phyloP scores from a whole-genome alignment of 2,329 filamentous ascomycete species.

The Pseudopithomyces chartarum region DNA sequence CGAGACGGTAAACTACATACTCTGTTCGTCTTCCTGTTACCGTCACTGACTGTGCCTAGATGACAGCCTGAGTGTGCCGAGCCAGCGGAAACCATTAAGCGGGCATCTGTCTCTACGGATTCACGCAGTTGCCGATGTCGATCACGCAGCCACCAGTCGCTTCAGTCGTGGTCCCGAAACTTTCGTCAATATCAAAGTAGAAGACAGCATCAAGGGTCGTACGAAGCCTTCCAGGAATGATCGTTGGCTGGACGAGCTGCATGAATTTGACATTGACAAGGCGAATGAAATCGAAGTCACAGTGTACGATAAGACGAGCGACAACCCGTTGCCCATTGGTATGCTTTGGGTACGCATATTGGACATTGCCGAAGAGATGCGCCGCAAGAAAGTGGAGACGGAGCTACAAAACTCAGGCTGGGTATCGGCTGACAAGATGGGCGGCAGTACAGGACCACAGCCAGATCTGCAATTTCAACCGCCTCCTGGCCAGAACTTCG shows the following conservation, averaged over 20 bases:
- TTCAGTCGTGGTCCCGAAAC: slow-evolving; percentile 94
- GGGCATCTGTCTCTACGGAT: slow-evolving; percentile 87
- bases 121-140: slow-evolving; percentile 88
- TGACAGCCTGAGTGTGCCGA: slow-evolving; percentile 94
- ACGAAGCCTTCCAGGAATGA: slow-evolving; percentile 86
- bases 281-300: slow-evolving; percentile 98
- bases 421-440: slow-evolving; percentile 97
- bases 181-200: slow-evolving; percentile 94
- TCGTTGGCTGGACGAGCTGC: slow-evolving; percentile 88
- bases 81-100: slow-evolving; percentile 92
- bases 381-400: slow-evolving; percentile 93
- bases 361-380: slow-evolving; percentile 96
- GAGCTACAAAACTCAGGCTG: slow-evolving; percentile 94
- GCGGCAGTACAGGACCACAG: slow-evolving; percentile 59
- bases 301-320: slow-evolving; percentile 90
- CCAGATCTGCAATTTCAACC: slow-evolving; percentile 61
- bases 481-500: slow-evolving; percentile 50
- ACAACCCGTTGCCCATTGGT: slow-evolving; percentile 89
- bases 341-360: slow-evolving; percentile 97
- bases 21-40: slow-evolving; percentile 29
- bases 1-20: slow-evolving; percentile 68
- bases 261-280: slow-evolving; percentile 94
- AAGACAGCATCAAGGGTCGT: slow-evolving; percentile 87
- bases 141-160: slow-evolving; percentile 80
- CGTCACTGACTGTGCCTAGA: slow-evolving; percentile 61